These are phyloP conservation scores for Hamigera avellanea DNA, from an alignment of 495 filamentous ascomycete species.

Conservation along the genomic window DNA sequence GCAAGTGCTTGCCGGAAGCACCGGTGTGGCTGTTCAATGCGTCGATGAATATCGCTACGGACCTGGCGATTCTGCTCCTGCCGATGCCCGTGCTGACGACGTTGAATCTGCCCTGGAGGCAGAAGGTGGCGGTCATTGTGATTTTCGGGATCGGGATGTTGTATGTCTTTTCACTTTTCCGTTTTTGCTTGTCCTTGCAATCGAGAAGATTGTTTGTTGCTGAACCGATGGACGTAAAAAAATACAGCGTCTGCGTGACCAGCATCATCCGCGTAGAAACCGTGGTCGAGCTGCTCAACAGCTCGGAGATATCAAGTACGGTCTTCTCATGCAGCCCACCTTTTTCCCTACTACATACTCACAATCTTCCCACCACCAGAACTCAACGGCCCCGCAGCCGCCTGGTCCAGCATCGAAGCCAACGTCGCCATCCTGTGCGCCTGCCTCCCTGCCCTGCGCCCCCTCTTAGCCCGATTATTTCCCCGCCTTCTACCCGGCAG, in stretches of 20 bases:
- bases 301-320: constrained; percentile 15
- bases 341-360: neutral
- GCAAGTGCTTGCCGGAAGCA: constrained; percentile 19
- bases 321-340: no score
- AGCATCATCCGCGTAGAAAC: constrained; percentile 20
- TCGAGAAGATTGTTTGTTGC: no score
- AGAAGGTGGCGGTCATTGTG: constrained; percentile 28
- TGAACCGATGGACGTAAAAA: no score
- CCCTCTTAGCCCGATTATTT: constrained; percentile 60
- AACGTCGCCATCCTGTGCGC: constrained; percentile 74
- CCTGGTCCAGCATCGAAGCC: constrained; percentile 76
- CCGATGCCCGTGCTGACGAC: constrained; percentile 31
- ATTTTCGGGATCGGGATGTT: constrained; percentile 39
- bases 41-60: constrained; percentile 32
- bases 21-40: constrained; percentile 32
- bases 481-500: no score
- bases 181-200: neutral
- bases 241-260: constrained; percentile 24
- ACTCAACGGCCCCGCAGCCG: constrained; percentile 37
- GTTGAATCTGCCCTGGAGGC: constrained; percentile 26
- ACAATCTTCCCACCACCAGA: constrained; percentile 9
- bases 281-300: constrained; percentile 6
- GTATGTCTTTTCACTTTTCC: constrained; percentile 29
- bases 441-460: constrained; percentile 72
- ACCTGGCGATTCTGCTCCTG: constrained; percentile 35